Percentiles rank a stretch among this genome's conserved stretches.
Conservation (phyloP, 2,329 filamentous ascomycete genomes). For the Davidsoniella australis region DNA sequence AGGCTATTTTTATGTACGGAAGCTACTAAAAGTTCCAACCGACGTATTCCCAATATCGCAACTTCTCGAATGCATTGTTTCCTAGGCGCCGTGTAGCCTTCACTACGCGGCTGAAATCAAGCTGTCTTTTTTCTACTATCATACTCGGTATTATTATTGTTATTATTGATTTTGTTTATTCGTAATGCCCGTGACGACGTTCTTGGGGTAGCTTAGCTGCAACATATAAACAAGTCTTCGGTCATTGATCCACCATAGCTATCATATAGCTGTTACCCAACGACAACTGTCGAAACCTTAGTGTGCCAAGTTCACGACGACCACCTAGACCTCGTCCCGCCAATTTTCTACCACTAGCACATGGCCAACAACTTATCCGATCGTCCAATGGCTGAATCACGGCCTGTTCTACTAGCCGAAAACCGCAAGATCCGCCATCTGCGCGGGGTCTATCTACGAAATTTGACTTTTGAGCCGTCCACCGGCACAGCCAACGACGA, state of each 20-base stretch:
- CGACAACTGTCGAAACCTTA: no score
- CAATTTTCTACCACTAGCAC: not conserved
- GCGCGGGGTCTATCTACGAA: slow-evolving; percentile 71
- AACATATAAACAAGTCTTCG: no score
- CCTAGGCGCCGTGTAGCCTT: not conserved
- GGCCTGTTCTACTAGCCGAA: slow-evolving; percentile 43
- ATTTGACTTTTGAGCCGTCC: slow-evolving; percentile 49
- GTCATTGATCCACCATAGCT: no score
- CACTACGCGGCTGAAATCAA: not conserved
- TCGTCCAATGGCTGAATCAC: slow-evolving; percentile 15
- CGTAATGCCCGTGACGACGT: not conserved
- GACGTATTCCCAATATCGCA: not conserved
- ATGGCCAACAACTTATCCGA: not conserved
- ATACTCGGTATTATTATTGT: not conserved
- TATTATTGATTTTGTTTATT: not conserved
- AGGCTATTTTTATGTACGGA: no score
- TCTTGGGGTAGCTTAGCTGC: no score
- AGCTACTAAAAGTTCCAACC: no score
- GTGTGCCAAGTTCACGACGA: no score
- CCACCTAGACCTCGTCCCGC: not conserved
- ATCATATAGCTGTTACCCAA: no score
- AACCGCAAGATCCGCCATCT: slow-evolving; percentile 83
- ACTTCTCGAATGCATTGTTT: no score
- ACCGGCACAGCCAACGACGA: slow-evolving; percentile 56
- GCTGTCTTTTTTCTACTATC: not conserved